Conservation (phyloP, 176 grass and related monocot genomes). For the Oryza punctata region DNA sequence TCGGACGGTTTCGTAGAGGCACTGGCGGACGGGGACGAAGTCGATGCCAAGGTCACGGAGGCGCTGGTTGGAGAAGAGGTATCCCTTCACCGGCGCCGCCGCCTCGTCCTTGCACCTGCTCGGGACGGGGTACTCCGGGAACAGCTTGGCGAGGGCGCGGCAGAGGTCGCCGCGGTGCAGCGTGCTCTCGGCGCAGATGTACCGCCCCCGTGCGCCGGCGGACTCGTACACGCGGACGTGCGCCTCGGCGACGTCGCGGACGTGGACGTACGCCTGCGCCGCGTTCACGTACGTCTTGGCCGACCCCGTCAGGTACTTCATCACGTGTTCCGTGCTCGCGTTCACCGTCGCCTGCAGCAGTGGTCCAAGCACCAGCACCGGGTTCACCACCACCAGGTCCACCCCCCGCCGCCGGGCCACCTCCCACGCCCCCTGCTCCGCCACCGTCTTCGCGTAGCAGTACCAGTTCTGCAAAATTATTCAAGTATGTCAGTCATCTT, state of each 20-base stretch:
- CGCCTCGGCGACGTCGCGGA: constrained; percentile 72
- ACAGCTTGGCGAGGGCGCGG: constrained; percentile 72
- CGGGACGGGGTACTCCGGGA: constrained; percentile 80
- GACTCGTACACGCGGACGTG: constrained; percentile 71
- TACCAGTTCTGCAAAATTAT: constrained; percentile 72
- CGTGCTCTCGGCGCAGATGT: constrained; percentile 83
- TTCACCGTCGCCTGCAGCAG: constrained; percentile 73
- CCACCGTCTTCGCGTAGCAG: constrained; percentile 77
- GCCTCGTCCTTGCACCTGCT: constrained; percentile 71
- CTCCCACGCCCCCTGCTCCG: constrained; percentile 65
- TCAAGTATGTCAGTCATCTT: no score
- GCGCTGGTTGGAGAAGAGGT: constrained; percentile 75
- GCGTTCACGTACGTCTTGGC: constrained; percentile 72
- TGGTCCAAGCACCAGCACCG: constrained; percentile 61
- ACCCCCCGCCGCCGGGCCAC: constrained; percentile 34
- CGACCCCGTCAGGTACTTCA: constrained; percentile 73
- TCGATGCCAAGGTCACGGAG: constrained; percentile 75
- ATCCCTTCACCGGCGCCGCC: constrained; percentile 54
- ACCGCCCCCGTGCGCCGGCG: constrained; percentile 48
- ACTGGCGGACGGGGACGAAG: constrained; percentile 51
- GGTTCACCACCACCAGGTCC: constrained; percentile 66
- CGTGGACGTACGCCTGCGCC: constrained; percentile 76
- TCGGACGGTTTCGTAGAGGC: constrained; percentile 48
- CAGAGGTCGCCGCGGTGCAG: constrained; percentile 76
- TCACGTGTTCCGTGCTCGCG: constrained; percentile 57